Evolutionary conservation across 179 eudicot genomes (phyloP), one percentile per base, ranked within the genome.

Genomic region (Beta corolliflora): DNA sequence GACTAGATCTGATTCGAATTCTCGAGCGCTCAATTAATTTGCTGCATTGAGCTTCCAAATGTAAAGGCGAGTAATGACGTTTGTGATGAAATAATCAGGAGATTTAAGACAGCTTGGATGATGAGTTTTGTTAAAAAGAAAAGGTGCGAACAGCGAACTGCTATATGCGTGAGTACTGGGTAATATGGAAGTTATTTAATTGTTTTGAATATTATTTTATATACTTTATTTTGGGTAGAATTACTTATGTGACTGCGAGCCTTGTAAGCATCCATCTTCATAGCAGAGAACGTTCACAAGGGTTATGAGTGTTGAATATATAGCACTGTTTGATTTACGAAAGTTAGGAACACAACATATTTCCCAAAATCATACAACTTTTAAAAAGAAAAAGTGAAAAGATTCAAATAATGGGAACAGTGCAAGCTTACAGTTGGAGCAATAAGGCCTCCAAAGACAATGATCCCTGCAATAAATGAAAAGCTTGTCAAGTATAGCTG

Each of bases 401-500:
- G 7, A 67, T 18, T 52, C 60, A 59, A 23, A 74, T 25, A 77
- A 18, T 10, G 23, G 15, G 15, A 44, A 48, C 19, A 73, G 46
- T 65, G 78, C 46, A 80, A 89, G 75, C 99, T 92, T 91, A 95
- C 99, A 66, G 79, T 81, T 82, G 99, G 99, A 84, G 99, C 99
- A 82, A 95, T 81, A 70, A 95, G 93, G 74, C 98, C 99, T 74
- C 99, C 97, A 58, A 95, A 93, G 77, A 92, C 84, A 75, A 95
- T 93, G 48, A 90, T 91, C 79, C 97, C 98, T 48, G 97, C 83
- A 88, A 92, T 87, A 80, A 95, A 82, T 78, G 95, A 86, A 87
- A 93, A 92, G 87, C 99, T 95, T 31, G 95, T 95, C 80, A 93
- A 81, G 86, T 95, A 93, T 23, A 93, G 95, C 89, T 92, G 94